phyloP scores from a whole-genome alignment of 106 monocot species.

The Xerophyta viscosa region DNA sequence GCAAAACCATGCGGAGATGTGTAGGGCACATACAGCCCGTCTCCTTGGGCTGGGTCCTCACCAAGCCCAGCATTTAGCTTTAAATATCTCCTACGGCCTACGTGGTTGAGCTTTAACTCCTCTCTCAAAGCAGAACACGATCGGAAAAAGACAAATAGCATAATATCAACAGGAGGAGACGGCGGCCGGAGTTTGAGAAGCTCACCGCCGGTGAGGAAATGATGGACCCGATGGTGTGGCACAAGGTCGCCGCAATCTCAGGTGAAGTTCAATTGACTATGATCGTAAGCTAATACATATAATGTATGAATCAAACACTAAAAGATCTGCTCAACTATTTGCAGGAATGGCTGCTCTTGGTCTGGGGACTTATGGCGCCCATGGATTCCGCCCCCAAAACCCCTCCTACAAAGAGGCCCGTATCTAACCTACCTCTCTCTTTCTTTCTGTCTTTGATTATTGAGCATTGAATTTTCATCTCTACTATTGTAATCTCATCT shows the following conservation, averaged over 20 bases:
- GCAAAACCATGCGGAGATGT: no score
- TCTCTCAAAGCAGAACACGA: no score
- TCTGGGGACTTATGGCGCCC: conserved; percentile 84
- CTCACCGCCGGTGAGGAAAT: no score
- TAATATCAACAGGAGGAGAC: no score
- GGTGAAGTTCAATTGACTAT: conserved; percentile 21
- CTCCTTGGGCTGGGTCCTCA: no score
- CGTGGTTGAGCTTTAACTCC: no score
- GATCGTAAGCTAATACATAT: neutral
- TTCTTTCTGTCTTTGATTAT: neutral
- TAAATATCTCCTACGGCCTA: no score
- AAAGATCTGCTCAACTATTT: no score
- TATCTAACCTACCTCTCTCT: neutral
- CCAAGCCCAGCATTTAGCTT: no score
- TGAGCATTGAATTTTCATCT: neutral
- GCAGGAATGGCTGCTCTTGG: conserved; percentile 79
- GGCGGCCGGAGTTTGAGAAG: no score
- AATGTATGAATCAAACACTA: neutral
- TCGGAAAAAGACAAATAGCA: no score
- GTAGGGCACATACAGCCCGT: no score
- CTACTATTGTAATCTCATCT: neutral
- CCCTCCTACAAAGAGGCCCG: conserved; percentile 69
- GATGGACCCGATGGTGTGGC: conserved; percentile 73
- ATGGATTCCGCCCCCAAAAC: conserved; percentile 76
- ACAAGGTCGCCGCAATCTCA: conserved; percentile 78